These are phyloP conservation scores for Nigrospora sphaerica DNA, from an alignment of 2,329 filamentous ascomycete genomes.

Conservation along the genomic window DNA sequence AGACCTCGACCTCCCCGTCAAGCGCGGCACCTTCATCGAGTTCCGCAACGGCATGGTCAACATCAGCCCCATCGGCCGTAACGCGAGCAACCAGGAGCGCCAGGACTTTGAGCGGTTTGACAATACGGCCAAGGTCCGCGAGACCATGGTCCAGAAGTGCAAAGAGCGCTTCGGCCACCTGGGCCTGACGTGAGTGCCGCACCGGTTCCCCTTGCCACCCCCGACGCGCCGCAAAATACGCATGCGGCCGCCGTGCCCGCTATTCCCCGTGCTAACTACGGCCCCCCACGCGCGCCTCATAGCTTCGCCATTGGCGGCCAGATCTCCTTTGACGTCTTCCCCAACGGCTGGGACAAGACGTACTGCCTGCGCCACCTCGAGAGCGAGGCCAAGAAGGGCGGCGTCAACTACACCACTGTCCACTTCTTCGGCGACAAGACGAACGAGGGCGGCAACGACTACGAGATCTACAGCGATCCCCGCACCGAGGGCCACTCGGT, in stretches of 20 bases:
- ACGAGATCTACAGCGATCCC: constrained; percentile 80
- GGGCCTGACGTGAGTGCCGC: constrained; percentile 66
- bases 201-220: no score
- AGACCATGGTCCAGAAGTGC: constrained; percentile 68
- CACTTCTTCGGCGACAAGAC: constrained; percentile 99
- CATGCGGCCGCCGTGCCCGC: no score
- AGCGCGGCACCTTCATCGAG: constrained; percentile 80
- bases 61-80: constrained; percentile 75
- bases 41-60: constrained; percentile 93
- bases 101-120: constrained; percentile 79
- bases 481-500: constrained; percentile 84
- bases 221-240: no score
- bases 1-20: constrained; percentile 76
- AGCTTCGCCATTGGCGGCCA: constrained; percentile 93
- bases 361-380: constrained; percentile 90
- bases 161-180: constrained; percentile 76
- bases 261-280: background rate
- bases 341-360: constrained; percentile 95
- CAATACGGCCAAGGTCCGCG: constrained; percentile 66
- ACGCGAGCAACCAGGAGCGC: constrained; percentile 74
- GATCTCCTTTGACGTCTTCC: constrained; percentile 98
- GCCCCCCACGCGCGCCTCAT: background rate
- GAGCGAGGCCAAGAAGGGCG: constrained; percentile 65
- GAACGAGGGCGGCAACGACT: constrained; percentile 85
- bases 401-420: constrained; percentile 74